These are phyloP conservation scores for Talaromyces sp. DNA, from an alignment of 2,329 filamentous ascomycete genomes.

Conservation along the genomic window DNA sequence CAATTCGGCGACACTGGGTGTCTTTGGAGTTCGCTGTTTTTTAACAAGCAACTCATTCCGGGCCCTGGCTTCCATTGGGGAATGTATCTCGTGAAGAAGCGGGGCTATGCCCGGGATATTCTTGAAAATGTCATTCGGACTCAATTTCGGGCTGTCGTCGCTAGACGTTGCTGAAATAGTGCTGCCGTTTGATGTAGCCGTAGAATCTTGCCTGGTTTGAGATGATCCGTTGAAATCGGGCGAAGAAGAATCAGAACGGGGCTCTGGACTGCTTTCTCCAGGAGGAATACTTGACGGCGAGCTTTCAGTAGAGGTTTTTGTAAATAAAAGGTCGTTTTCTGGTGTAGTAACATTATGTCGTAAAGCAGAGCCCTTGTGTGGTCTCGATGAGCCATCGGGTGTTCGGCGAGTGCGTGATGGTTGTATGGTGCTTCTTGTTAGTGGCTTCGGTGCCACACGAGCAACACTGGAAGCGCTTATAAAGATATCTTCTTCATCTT, in stretches of 20 bases:
- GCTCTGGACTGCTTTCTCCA: neutral
- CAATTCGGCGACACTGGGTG: conserved; percentile 29
- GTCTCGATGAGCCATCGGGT: neutral
- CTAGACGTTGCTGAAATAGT: neutral
- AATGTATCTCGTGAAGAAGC: conserved; percentile 3
- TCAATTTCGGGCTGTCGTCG: neutral
- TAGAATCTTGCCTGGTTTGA: conserved; percentile 5
- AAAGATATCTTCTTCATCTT: conserved; percentile 27
- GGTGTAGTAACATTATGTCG: conserved; percentile 1
- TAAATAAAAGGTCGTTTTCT: conserved; percentile 6
- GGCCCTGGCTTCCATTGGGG: conserved; percentile 3
- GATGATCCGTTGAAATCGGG: neutral
- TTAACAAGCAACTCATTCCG: conserved; percentile 4
- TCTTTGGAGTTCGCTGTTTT: conserved; percentile 15
- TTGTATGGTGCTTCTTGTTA: conserved; percentile 10
- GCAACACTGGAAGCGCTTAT: conserved; percentile 39
- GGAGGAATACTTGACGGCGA: neutral
- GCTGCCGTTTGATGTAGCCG: neutral
- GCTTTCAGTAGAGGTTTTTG: neutral
- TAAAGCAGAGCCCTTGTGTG: neutral
- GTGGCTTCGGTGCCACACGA: conserved; percentile 30
- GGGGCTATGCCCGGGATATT: conserved; percentile 1
- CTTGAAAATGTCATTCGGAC: conserved; percentile 2
- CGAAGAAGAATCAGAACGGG: neutral
- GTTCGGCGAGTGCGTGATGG: neutral